Evolutionary conservation across 2,329 filamentous ascomycete species (phyloP), one percentile per base, ranked within the genome.

Genomic region (Chrysoporthe puriensis): DNA sequence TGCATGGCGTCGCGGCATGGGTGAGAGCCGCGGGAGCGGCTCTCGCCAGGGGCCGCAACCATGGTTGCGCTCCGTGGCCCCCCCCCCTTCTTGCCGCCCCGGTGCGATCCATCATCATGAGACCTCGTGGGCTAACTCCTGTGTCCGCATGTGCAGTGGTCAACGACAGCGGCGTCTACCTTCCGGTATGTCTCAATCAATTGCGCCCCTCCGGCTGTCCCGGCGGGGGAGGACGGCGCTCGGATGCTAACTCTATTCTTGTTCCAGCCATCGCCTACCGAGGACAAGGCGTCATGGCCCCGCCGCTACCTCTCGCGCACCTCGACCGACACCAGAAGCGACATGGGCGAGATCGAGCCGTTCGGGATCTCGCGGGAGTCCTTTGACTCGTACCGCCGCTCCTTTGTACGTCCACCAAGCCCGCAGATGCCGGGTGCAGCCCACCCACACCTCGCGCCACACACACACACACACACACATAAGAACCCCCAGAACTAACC

Each of bases 311-410:
- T 87, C 14, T 84, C 85, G 11, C 82, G 85, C 66, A 81, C 80
- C 56, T 89, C 87, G 5, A 84, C 81, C 72, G 85, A 87, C 71
- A 85, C 82, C 43, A 80, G 81, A 66, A 80, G 76, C 65, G 87
- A 91, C 73, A 83, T 92, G 69, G 89, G 90, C 74, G 93, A 97
- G 70, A 94, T 94, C 73, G 95, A 98, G 77, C 94, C 91, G 16
- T 98, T 98, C 77, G 93, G 91, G 71, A 98, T 98, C 77, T 97
- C 94, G 48, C 88, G 95, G 74, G 96, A 98, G 81, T 97, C 94
- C 1, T 98, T 98, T 76, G 96, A 98, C 78, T 97, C 94, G 3
- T 98, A 98, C 80, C 87, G 96, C 71, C 89, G 96, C 74, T 97
- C 94, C 71, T 98, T 98, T 82, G 95, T 97, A 86, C 73, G 91